These are phyloP conservation scores for Cladochytrium replicatum DNA, from an alignment of 192 early-diverging fungal species.

Conservation along the genomic window DNA sequence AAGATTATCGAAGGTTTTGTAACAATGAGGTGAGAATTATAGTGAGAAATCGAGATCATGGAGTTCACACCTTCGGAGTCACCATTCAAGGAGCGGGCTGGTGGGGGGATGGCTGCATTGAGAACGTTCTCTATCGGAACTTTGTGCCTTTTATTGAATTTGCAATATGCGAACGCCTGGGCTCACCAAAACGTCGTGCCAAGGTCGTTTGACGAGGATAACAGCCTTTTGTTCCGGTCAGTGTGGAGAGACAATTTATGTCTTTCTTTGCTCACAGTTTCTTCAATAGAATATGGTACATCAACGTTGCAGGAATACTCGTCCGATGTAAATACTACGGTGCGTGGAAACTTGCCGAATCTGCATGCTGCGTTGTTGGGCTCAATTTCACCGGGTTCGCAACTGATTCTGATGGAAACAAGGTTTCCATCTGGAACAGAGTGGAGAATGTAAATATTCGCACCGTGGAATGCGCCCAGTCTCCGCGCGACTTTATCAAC, in stretches of 20 bases:
- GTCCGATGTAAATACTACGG: constrained; percentile 12
- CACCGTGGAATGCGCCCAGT: background rate
- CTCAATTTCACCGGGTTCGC: background rate
- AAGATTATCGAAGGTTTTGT: background rate
- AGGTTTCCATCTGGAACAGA: background rate
- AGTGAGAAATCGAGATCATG: background rate
- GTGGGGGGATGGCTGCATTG: background rate
- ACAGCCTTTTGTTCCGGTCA: background rate
- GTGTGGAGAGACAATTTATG: background rate
- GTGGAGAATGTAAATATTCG: background rate
- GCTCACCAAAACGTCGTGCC: no score
- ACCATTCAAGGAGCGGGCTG: background rate
- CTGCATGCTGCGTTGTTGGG: background rate
- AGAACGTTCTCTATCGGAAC: background rate
- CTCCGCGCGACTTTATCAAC: background rate
- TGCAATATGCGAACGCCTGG: no score
- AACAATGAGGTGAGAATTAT: background rate
- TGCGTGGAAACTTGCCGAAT: background rate
- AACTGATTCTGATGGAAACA: background rate
- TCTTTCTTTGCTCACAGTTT: background rate
- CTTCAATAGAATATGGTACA: constrained; percentile 10
- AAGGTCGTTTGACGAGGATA: no score
- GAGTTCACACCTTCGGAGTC: background rate
- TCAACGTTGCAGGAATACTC: constrained; percentile 19
- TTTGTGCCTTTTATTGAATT: background rate